Evolutionary conservation across 1,284 basidiomycete species (phyloP).

Genomic region (Cutaneotrichosporon mucoides): DNA sequence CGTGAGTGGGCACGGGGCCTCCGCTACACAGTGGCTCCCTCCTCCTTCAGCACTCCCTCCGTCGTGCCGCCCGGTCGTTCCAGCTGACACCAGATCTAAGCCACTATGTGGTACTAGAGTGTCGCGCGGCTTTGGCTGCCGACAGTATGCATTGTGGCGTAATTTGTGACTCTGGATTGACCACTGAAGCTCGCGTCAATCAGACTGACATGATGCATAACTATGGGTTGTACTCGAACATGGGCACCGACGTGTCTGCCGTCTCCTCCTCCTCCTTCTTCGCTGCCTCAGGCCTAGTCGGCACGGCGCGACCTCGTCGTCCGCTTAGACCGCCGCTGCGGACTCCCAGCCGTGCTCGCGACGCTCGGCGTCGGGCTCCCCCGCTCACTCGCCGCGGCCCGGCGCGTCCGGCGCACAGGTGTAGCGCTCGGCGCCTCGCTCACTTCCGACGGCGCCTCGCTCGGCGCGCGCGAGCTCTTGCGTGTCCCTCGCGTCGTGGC

Average conservation of each 20-base stretch:
- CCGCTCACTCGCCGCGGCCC: slow-evolving; percentile 25
- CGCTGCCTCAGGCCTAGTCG: slow-evolving; percentile 5
- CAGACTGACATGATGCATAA: slow-evolving; percentile 2
- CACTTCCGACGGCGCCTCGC: slow-evolving; percentile 6
- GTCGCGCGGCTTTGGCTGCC: slow-evolving; percentile 3
- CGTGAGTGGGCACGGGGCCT: slow-evolving; percentile 53
- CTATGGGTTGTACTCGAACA: slow-evolving; percentile 3
- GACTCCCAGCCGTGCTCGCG: slow-evolving; percentile 11
- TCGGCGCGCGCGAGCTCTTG: not conserved
- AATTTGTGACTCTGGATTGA: not conserved
- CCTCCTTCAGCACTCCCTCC: not conserved
- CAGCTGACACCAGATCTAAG: slow-evolving; percentile 2
- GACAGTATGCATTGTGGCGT: slow-evolving; percentile 10
- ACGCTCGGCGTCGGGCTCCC: slow-evolving; percentile 43
- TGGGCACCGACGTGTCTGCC: not conserved
- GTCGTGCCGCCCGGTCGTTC: not conserved
- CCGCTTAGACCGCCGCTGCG: not conserved
- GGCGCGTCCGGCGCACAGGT: slow-evolving; percentile 22
- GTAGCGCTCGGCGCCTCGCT: slow-evolving; percentile 24
- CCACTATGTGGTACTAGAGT: slow-evolving; percentile 2
- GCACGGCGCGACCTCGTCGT: slow-evolving; percentile 16
- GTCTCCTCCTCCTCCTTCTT: not conserved
- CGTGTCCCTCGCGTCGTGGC: slow-evolving; percentile 1
- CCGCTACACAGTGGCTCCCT: no score
- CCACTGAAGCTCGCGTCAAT: not conserved